Evolutionary conservation across 306 rosid species (phyloP).

Genomic region (Malus sylvestris): DNA sequence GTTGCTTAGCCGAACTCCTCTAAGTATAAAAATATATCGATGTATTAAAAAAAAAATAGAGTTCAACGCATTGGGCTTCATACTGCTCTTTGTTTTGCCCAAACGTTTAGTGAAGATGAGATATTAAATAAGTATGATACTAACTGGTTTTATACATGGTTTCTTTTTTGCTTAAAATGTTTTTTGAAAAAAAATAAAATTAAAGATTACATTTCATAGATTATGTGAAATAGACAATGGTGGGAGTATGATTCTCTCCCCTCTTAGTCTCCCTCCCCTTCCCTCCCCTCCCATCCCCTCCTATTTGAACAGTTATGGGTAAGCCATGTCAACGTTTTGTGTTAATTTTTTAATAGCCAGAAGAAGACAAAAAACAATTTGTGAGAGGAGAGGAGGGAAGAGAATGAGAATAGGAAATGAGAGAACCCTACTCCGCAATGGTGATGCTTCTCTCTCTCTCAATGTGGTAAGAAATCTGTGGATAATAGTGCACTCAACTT

Average conservation of each 20-base stretch:
- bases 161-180: background rate
- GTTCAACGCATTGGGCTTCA: slow-evolving; percentile 84
- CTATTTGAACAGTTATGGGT: no score
- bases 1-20: no score
- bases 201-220: slow-evolving; percentile 30
- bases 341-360: no score
- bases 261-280: no score
- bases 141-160: background rate
- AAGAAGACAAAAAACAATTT: no score
- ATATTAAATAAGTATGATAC: slow-evolving; percentile 56
- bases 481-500: slow-evolving; percentile 26
- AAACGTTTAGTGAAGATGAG: slow-evolving; percentile 62
- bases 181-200: background rate
- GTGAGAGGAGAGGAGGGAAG: no score
- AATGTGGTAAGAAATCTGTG: slow-evolving; percentile 18
- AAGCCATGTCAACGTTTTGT: no score
- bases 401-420: no score
- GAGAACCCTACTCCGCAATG: slow-evolving; percentile 16
- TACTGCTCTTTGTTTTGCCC: slow-evolving; percentile 67
- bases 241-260: background rate
- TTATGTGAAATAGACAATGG: slow-evolving; percentile 63
- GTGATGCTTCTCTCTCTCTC: slow-evolving; percentile 30
- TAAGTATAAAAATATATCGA: no score
- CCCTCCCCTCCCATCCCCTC: no score
- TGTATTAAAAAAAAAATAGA: background rate